Base-by-base conservation (phyloP, 352 stramenopile species). In the Lagenidium giganteum region DNA sequence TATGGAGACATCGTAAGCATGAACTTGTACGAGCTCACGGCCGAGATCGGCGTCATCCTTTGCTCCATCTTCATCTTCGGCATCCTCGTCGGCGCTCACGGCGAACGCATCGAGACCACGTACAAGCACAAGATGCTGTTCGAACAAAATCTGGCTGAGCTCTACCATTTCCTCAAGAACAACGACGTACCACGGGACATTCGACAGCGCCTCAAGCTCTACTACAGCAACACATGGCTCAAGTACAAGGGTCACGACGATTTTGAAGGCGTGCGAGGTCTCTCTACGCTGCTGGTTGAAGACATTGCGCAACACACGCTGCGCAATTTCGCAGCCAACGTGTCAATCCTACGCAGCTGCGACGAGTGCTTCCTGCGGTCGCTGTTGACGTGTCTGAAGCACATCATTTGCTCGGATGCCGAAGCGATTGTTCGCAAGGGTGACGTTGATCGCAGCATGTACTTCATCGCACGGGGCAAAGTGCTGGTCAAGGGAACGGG, bases 301-400 rank as follows among this genome's bases (percentile, higher is more conserved):
- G 74, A 87, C 40, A 83, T 87, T 36, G 60, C 63, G 30, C 71
- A 83, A 66, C 82, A 80, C 40, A 82, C 69, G n/a, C 51, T 87
- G 16, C 71, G 66, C 7, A 57, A 48, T 18, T 80, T 87, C 27
- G 69, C 74, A 5, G 53, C 69, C 32, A 61, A 69, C 25, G 71
- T 85, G 21, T 79, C 68, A 9, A 83, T 85, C 38, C 64, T 85
- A 36, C 63, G 82, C 50, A 74, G 53, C 36, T 84, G 75, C 50
- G 75, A 88, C 39, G 68, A 85, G 36, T 71, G 65, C 33, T 88
- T 86, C 50, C 34, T 84, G 23, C 70, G 75, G 0, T 75, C 70
- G 5, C 34, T 86, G 13, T 43, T 88, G 16, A 81, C 67, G 8
- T 75, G 70, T 14, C 51, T 87, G 14, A 81, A 77, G 45, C 70